Conservation (phyloP, 139 green algal species). For the Auxenochlorella protothecoides region DNA sequence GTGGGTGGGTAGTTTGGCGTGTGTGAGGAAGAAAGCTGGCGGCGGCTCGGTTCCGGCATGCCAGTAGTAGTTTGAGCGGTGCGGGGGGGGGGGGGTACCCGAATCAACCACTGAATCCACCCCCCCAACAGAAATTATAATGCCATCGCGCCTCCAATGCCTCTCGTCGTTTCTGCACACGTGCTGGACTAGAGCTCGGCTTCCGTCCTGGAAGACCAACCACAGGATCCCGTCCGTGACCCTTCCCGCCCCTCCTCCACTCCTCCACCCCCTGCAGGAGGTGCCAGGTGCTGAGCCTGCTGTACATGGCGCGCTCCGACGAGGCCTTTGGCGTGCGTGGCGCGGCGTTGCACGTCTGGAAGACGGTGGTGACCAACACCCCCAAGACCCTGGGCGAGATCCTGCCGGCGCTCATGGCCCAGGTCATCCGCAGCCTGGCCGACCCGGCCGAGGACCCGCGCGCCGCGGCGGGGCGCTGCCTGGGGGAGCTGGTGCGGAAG, state of each 20-base stretch:
- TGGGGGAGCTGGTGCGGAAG: slow-evolving; percentile 95
- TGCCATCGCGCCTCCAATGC: no score
- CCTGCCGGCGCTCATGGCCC: slow-evolving; percentile 68
- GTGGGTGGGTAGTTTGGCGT: slow-evolving; percentile 4
- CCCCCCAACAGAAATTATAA: no score
- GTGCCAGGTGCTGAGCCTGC: slow-evolving; percentile 65
- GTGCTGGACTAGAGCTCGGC: no score
- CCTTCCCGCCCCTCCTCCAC: background rate
- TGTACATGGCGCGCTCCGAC: slow-evolving; percentile 79
- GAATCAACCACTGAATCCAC: background rate
- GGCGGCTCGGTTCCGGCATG: no score
- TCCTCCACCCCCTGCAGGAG: slow-evolving; percentile 17
- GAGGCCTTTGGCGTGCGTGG: slow-evolving; percentile 72
- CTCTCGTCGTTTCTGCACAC: no score
- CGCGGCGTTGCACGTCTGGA: slow-evolving; percentile 88
- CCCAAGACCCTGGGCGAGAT: slow-evolving; percentile 85
- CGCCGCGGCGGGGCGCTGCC: slow-evolving; percentile 58
- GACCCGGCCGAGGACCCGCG: slow-evolving; percentile 49
- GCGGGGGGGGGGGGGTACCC: background rate
- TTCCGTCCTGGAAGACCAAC: no score
- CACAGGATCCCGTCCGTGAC: no score
- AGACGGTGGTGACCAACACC: slow-evolving; percentile 93
- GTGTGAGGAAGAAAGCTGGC: no score
- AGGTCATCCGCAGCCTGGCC: slow-evolving; percentile 67
- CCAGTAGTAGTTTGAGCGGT: no score